Conservation (phyloP, 768 basidiomycete genomes). For the Russula lepida region DNA sequence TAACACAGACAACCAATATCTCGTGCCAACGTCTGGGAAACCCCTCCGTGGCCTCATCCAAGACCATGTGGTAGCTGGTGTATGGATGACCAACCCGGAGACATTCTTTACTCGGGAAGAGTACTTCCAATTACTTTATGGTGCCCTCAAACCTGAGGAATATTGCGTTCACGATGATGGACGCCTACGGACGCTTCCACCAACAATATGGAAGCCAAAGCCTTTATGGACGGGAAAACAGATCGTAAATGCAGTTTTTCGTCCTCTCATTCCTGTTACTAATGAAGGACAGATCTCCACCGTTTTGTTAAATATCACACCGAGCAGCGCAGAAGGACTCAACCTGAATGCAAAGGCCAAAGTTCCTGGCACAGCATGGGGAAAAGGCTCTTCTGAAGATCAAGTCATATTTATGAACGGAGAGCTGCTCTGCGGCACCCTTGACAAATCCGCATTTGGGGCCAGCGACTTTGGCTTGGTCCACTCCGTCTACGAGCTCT, state of each 20-base stretch:
- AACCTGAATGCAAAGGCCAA: constrained; percentile 84
- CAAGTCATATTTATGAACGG: constrained; percentile 87
- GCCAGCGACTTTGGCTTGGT: constrained; percentile 94
- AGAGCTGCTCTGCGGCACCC: constrained; percentile 84
- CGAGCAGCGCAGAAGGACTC: constrained; percentile 66
- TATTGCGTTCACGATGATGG: constrained; percentile 47
- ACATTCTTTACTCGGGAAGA: constrained; percentile 93
- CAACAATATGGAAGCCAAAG: constrained; percentile 84
- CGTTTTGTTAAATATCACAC: constrained; percentile 85
- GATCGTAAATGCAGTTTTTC: constrained; percentile 48
- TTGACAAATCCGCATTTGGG: constrained; percentile 97
- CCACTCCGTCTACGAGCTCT: constrained; percentile 94
- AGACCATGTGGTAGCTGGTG: constrained; percentile 96
- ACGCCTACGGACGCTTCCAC: constrained; percentile 74
- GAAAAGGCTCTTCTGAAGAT: constrained; percentile 67
- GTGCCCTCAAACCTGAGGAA: constrained; percentile 85
- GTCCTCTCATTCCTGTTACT: background rate
- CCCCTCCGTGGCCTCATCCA: constrained; percentile 97
- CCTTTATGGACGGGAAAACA: constrained; percentile 98
- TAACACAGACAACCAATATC: constrained; percentile 97
- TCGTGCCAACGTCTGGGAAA: constrained; percentile 98
- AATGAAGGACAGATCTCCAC: constrained; percentile 69
- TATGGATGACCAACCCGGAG: constrained; percentile 98
- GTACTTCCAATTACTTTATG: constrained; percentile 93
- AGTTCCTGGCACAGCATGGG: constrained; percentile 83